Conservation (phyloP, 805 yeast genomes). For the Ascoidea tarda region DNA sequence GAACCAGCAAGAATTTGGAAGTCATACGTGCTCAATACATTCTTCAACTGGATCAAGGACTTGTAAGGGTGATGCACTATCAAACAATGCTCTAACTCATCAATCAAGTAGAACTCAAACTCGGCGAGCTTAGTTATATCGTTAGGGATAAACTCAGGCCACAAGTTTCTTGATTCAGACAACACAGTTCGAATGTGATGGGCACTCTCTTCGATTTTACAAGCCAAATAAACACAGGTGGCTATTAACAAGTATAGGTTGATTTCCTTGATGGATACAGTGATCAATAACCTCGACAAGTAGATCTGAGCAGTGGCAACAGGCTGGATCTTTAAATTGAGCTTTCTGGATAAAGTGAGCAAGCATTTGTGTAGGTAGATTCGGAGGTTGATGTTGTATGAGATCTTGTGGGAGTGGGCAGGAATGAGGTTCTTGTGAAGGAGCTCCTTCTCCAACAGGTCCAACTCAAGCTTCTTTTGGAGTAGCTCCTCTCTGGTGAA, state of each 20-base stretch:
- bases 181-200: constrained; percentile 79
- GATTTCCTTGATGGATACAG: constrained; percentile 64
- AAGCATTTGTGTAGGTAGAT: constrained; percentile 69
- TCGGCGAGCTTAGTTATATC: constrained; percentile 89
- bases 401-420: constrained; percentile 26
- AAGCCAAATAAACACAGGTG: constrained; percentile 76
- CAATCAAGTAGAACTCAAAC: constrained; percentile 86
- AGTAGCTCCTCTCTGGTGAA: constrained; percentile 47
- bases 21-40: constrained; percentile 23
- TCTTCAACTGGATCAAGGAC: constrained; percentile 39
- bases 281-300: constrained; percentile 59
- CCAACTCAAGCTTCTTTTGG: constrained; percentile 26
- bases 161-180: constrained; percentile 71
- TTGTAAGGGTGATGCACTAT: constrained; percentile 69
- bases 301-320: constrained; percentile 84
- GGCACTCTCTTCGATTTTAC: constrained; percentile 93
- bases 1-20: neutral
- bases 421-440: constrained; percentile 18
- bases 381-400: constrained; percentile 45
- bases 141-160: constrained; percentile 93
- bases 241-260: constrained; percentile 73
- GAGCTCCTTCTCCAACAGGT: constrained; percentile 19
- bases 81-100: constrained; percentile 64
- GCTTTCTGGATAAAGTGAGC: constrained; percentile 63
- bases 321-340: constrained; percentile 55